Evolutionary conservation across 129 eudicot genomes (phyloP).

Genomic region (Tagetes patula): DNA sequence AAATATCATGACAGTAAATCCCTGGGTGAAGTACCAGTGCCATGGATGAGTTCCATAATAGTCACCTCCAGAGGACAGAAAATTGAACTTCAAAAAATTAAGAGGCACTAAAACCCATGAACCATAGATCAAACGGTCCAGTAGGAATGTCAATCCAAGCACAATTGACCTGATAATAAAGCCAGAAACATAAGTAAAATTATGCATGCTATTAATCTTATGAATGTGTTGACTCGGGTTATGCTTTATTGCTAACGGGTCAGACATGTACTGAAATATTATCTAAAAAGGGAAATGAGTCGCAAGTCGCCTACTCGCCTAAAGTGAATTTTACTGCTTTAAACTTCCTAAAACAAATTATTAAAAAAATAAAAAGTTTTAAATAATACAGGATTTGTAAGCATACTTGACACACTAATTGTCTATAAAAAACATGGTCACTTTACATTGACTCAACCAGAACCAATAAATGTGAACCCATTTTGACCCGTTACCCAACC

Average conservation of each 20-base stretch:
- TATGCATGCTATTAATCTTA: slow-evolving; percentile 14
- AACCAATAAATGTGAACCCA: not conserved
- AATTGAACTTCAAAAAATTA: slow-evolving; percentile 86
- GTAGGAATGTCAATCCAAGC: slow-evolving; percentile 57
- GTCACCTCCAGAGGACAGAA: slow-evolving; percentile 96
- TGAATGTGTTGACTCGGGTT: not conserved
- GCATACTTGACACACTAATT: not conserved
- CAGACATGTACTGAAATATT: not conserved
- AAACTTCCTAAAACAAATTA: not conserved
- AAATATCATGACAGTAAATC: slow-evolving; percentile 86
- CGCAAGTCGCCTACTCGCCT: not conserved
- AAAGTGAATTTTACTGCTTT: not conserved
- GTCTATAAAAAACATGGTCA: not conserved
- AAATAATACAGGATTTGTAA: not conserved
- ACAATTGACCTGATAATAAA: slow-evolving; percentile 55
- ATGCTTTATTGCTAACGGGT: not conserved
- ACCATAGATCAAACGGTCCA: slow-evolving; percentile 83
- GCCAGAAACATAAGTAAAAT: slow-evolving; percentile 7
- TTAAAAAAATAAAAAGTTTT: not conserved
- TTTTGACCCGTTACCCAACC: slow-evolving; percentile 9
- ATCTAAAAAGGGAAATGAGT: not conserved
- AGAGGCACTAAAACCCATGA: slow-evolving; percentile 95
- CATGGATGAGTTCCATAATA: slow-evolving; percentile 98
- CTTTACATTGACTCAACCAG: not conserved
- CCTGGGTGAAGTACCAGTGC: slow-evolving; percentile 99